Conservation (phyloP, 1,284 basidiomycete genomes). For the Pholiota adiposa region DNA sequence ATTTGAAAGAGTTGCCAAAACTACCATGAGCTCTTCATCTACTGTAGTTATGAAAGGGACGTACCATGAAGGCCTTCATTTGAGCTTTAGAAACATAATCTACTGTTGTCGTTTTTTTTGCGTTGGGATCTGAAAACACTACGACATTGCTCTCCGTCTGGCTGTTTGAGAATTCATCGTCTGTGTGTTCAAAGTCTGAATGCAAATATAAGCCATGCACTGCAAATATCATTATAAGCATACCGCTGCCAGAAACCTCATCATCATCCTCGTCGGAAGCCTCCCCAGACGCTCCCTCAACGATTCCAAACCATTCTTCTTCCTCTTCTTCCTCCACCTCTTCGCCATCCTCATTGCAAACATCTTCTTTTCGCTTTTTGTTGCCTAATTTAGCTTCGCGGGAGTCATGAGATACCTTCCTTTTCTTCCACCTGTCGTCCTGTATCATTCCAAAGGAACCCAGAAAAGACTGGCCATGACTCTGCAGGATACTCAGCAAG, state of each 20-base stretch:
- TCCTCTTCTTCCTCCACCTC: conserved; percentile 27
- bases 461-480: conserved; percentile 68
- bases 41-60: conserved; percentile 19
- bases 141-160: conserved; percentile 40
- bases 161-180: conserved; percentile 45
- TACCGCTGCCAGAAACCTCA: conserved; percentile 15
- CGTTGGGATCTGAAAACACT: conserved; percentile 55
- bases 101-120: conserved; percentile 24
- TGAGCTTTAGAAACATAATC: conserved; percentile 43
- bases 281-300: conserved; percentile 7
- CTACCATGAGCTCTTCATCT: not conserved
- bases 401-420: conserved; percentile 20
- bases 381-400: not conserved
- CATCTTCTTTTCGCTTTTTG: conserved; percentile 6
- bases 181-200: conserved; percentile 44
- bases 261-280: conserved; percentile 28
- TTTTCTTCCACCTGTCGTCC: conserved; percentile 26
- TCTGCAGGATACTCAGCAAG: conserved; percentile 61
- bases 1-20: too few relatives aligned
- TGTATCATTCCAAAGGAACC: conserved; percentile 49
- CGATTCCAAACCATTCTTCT: conserved; percentile 30
- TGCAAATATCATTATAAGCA: not conserved
- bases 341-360: conserved; percentile 1
- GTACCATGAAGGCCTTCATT: conserved; percentile 75
- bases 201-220: not conserved